Evolutionary conservation across 73 alveolate species (phyloP).

Genomic region (Paraurostyla sp.): DNA sequence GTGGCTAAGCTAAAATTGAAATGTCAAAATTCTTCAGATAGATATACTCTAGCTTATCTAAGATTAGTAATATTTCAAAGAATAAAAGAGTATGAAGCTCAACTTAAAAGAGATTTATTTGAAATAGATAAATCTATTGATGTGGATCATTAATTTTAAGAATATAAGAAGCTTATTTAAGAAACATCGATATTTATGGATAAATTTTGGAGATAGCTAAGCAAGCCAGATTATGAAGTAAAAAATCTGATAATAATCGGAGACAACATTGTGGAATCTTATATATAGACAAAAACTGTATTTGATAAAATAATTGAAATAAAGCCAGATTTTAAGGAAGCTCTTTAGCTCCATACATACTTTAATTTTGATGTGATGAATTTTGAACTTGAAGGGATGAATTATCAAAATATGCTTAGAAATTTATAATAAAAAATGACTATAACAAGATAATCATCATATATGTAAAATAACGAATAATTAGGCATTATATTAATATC

Average conservation of each 20-base stretch:
- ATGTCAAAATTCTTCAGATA: not conserved
- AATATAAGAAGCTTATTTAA: not conserved
- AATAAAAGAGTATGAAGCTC: not conserved
- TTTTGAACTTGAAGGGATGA: slow-evolving; percentile 41
- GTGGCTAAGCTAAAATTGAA: not conserved
- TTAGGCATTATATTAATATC: not conserved
- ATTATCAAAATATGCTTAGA: not conserved
- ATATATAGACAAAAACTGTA: not conserved
- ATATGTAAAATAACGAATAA: not conserved
- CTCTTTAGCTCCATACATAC: not conserved
- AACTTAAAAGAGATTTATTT: not conserved
- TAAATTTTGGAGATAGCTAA: slow-evolving; percentile 19
- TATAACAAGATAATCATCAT: not conserved
- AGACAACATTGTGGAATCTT: not conserved
- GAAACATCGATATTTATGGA: slow-evolving; percentile 7
- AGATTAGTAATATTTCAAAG: not conserved
- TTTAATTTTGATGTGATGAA: slow-evolving; percentile 38
- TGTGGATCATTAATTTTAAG: not conserved
- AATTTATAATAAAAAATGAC: not conserved
- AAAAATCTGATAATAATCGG: not conserved
- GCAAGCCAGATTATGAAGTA: slow-evolving; percentile 16
- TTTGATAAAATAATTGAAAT: not conserved
- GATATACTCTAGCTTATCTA: not conserved
- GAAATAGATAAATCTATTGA: not conserved
- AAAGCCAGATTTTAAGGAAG: slow-evolving; percentile 25